phyloP scores from a whole-genome alignment of 116 monocot genomes.

The Zostera marina region DNA sequence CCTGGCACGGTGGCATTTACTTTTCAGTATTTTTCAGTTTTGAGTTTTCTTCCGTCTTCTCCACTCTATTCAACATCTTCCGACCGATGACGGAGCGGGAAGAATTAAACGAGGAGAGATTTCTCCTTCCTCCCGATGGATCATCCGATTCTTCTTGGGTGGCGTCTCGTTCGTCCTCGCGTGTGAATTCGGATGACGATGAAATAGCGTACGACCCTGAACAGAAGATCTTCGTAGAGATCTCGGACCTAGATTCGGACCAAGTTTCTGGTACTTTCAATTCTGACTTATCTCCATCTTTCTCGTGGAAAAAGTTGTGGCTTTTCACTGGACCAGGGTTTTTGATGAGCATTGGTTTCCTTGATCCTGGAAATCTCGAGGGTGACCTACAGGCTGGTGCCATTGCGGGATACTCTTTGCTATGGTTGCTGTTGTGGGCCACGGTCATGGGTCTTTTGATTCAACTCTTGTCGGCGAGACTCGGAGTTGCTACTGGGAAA shows the following conservation, averaged over 20 bases:
- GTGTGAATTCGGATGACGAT: background rate
- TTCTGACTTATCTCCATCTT: conserved; percentile 15
- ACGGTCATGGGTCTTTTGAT: conserved; percentile 78
- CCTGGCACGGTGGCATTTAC: too few relatives aligned
- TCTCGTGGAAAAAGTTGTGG: conserved; percentile 90
- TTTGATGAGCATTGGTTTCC: conserved; percentile 82
- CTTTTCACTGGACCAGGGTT: conserved; percentile 82
- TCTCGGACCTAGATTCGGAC: background rate
- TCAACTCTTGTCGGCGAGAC: conserved; percentile 61
- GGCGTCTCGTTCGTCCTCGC: background rate
- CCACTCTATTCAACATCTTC: background rate
- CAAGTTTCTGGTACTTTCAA: too few relatives aligned
- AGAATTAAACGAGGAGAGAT: too few relatives aligned
- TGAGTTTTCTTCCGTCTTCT: background rate
- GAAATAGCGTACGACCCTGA: conserved; percentile 1
- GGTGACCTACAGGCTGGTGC: conserved; percentile 89
- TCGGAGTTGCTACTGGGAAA: conserved; percentile 69
- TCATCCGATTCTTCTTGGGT: background rate
- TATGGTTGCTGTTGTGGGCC: conserved; percentile 78
- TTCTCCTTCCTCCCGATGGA: background rate
- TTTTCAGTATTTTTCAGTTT: background rate
- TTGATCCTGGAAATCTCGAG: conserved; percentile 85
- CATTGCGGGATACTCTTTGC: conserved; percentile 64
- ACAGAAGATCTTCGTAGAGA: conserved; percentile 13
- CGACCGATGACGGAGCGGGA: too few relatives aligned